These are phyloP conservation scores for Hypoxylon sp. DNA, from an alignment of 2,329 filamentous ascomycete genomes.

Conservation along the genomic window DNA sequence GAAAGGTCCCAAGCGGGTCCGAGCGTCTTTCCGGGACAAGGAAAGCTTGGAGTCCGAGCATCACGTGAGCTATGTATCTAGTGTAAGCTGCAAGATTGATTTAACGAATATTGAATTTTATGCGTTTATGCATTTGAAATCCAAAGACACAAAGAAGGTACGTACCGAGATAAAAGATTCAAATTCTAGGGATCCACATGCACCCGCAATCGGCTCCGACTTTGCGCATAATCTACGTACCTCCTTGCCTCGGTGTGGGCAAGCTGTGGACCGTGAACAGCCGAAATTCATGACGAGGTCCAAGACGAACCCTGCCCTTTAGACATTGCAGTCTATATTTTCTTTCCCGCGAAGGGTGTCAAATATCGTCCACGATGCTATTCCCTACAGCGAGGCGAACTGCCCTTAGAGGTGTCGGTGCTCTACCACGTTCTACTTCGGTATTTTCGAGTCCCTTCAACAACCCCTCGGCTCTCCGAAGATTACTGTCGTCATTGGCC, in stretches of 20 bases:
- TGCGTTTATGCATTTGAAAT: too few relatives aligned
- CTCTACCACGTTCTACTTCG: slow-evolving; percentile 38
- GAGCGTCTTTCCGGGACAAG: slow-evolving; percentile 11
- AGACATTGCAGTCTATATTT: neutral
- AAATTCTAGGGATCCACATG: too few relatives aligned
- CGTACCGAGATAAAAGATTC: too few relatives aligned
- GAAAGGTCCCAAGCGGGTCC: slow-evolving; percentile 27
- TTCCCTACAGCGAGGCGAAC: slow-evolving; percentile 43
- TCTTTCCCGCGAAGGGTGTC: slow-evolving; percentile 5
- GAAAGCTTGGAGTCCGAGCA: slow-evolving; percentile 1
- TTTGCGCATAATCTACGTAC: neutral
- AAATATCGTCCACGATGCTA: slow-evolving; percentile 37
- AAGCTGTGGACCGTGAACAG: slow-evolving; percentile 31
- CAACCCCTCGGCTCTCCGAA: slow-evolving; percentile 65
- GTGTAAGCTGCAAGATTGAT: too few relatives aligned
- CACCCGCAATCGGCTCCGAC: slow-evolving; percentile 18
- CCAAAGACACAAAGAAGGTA: too few relatives aligned
- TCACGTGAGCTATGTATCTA: slow-evolving; percentile 15
- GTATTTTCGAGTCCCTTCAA: slow-evolving; percentile 45
- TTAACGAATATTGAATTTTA: too few relatives aligned
- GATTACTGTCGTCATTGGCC: slow-evolving; percentile 86
- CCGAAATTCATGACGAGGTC: slow-evolving; percentile 29
- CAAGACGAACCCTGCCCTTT: slow-evolving; percentile 9
- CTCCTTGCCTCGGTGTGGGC: slow-evolving; percentile 25
- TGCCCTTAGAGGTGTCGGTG: slow-evolving; percentile 39